These are phyloP conservation scores for Marsdenia floribunda DNA, from an alignment of 257 asterid genomes.

Conservation along the genomic window DNA sequence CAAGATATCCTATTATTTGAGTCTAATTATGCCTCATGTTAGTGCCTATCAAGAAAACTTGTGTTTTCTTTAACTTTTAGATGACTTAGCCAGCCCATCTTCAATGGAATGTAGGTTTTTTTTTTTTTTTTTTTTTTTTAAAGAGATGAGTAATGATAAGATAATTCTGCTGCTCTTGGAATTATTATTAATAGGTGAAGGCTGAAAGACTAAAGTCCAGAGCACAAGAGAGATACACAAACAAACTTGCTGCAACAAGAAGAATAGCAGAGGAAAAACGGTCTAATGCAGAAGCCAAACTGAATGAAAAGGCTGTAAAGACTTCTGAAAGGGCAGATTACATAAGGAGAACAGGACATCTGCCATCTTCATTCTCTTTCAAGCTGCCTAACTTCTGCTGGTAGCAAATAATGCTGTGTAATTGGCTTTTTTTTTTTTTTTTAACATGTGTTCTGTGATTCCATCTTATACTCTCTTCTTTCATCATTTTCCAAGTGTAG, in stretches of 20 bases:
- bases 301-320: constrained; percentile 61
- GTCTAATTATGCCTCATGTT: too few relatives aligned
- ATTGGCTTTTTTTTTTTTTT: background rate
- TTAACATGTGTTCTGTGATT: background rate
- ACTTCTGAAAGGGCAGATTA: constrained; percentile 72
- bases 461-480: background rate
- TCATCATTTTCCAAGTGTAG: background rate
- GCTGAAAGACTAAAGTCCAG: constrained; percentile 74
- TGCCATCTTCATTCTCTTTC: constrained; percentile 59
- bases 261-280: constrained; percentile 87
- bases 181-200: constrained; percentile 44
- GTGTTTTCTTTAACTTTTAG: too few relatives aligned
- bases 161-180: background rate
- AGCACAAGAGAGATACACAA: constrained; percentile 70
- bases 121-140: too few relatives aligned
- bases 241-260: constrained; percentile 57
- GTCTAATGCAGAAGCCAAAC: constrained; percentile 75
- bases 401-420: constrained; percentile 23
- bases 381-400: constrained; percentile 62
- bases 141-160: background rate
- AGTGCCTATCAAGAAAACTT: too few relatives aligned
- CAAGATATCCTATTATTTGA: too few relatives aligned
- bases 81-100: background rate
- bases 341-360: constrained; percentile 68
- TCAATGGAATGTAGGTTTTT: background rate